Evolutionary conservation across 2,329 filamentous ascomycete species (phyloP).

Genomic region (Talaromyces rugulosus): DNA sequence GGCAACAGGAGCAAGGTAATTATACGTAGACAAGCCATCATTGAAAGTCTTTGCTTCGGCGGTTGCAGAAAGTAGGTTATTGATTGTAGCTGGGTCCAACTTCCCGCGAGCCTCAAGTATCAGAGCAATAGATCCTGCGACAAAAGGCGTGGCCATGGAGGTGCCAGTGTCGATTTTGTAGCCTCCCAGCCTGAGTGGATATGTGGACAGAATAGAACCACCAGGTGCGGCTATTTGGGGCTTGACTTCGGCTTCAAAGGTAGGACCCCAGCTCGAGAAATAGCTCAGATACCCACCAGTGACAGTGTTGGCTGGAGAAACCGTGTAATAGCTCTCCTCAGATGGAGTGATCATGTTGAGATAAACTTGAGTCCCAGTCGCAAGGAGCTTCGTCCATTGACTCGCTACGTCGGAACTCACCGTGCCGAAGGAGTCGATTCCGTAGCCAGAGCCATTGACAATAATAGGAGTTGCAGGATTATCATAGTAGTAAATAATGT

Average conservation of each 20-base stretch:
- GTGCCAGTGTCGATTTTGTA: conserved; percentile 55
- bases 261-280: conserved; percentile 19
- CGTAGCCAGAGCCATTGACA: conserved; percentile 3
- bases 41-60: conserved; percentile 25
- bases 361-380: conserved; percentile 12
- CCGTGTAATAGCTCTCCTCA: conserved; percentile 11
- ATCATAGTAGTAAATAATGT: conserved; percentile 60
- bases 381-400: conserved; percentile 14
- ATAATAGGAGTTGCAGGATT: conserved; percentile 10
- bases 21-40: conserved; percentile 21
- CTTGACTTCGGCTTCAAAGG: conserved; percentile 10
- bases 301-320: conserved; percentile 14
- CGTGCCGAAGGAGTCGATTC: conserved; percentile 14
- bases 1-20: conserved; percentile 45
- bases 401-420: conserved; percentile 14
- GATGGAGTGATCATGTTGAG: conserved; percentile 15
- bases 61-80: conserved; percentile 20
- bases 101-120: conserved; percentile 25
- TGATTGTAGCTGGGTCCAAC: conserved; percentile 21
- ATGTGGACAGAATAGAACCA: conserved; percentile 53
- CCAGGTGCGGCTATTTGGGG: conserved; percentile 14
- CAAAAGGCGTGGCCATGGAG: conserved; percentile 58
- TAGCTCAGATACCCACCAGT: conserved; percentile 18
- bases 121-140: conserved; percentile 45
- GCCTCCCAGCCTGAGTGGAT: conserved; percentile 39